Conservation (phyloP, 2,329 filamentous ascomycete genomes). For the Cordyceps fumosorosea region DNA sequence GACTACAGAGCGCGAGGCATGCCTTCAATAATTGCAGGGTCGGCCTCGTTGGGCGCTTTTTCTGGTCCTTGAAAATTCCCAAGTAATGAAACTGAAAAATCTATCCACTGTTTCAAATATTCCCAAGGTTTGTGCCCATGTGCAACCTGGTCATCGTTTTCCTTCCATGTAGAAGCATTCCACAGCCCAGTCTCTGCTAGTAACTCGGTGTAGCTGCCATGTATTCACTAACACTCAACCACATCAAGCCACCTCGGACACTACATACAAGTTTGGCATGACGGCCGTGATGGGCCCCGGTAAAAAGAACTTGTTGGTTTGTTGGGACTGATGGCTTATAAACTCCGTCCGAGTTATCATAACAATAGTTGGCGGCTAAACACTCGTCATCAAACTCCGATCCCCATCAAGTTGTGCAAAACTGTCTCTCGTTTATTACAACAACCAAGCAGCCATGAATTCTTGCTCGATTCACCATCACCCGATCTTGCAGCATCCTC, state of each 20-base stretch:
- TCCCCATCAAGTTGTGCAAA: not conserved
- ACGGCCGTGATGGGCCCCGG: not conserved
- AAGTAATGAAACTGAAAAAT: too few relatives aligned
- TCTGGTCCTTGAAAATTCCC: too few relatives aligned
- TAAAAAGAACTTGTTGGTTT: not conserved
- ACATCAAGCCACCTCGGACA: not conserved
- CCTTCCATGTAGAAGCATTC: too few relatives aligned
- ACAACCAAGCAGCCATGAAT: not conserved
- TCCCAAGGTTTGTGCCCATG: too few relatives aligned
- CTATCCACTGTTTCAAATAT: too few relatives aligned
- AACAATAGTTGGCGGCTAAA: not conserved
- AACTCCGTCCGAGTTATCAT: not conserved
- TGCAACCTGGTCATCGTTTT: too few relatives aligned
- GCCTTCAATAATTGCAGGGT: too few relatives aligned
- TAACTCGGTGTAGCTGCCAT: not conserved
- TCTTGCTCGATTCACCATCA: not conserved
- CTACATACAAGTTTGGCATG: not conserved
- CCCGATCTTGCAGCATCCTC: not conserved
- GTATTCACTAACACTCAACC: not conserved
- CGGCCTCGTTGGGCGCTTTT: too few relatives aligned
- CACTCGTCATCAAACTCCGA: constrained; percentile 7
- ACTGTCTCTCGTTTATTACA: not conserved
- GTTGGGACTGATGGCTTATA: not conserved
- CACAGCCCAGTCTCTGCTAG: not conserved
- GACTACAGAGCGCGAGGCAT: too few relatives aligned